Conservation (phyloP, 352 stramenopile species). For the Globisporangium alternatum region DNA sequence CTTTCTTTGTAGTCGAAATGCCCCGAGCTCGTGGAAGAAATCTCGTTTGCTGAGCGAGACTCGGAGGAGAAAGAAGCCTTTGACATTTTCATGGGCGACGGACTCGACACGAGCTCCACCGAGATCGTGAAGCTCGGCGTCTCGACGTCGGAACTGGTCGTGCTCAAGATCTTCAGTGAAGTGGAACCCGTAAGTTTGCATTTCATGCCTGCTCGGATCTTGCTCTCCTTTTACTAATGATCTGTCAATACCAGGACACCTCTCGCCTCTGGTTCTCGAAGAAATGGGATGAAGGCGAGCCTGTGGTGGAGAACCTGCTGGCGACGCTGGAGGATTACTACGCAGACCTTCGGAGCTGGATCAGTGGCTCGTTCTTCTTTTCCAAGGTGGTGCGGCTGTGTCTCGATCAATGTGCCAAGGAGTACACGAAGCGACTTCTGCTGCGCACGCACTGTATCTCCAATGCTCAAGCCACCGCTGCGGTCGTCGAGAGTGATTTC, state of each 20-base stretch:
- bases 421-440: constrained; percentile 63
- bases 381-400: constrained; percentile 72
- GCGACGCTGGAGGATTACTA: constrained; percentile 82
- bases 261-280: constrained; percentile 76
- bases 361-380: constrained; percentile 84
- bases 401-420: constrained; percentile 60
- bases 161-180: constrained; percentile 79
- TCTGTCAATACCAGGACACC: constrained; percentile 42
- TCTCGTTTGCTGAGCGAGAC: constrained; percentile 74
- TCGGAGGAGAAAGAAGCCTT: constrained; percentile 76
- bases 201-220: neutral
- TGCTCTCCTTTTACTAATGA: constrained; percentile 1
- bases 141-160: constrained; percentile 57
- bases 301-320: constrained; percentile 71
- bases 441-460: constrained; percentile 58
- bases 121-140: constrained; percentile 79
- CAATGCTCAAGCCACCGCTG: constrained; percentile 30
- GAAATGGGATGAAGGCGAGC: constrained; percentile 76
- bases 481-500: constrained; percentile 57
- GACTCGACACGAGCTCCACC: constrained; percentile 68
- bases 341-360: constrained; percentile 66
- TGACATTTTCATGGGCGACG: constrained; percentile 72
- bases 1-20: constrained; percentile 57
- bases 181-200: constrained; percentile 52
- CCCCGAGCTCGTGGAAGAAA: constrained; percentile 76